Conservation (phyloP, 1,139 yeast species). For the Suhomyces kunorum region DNA sequence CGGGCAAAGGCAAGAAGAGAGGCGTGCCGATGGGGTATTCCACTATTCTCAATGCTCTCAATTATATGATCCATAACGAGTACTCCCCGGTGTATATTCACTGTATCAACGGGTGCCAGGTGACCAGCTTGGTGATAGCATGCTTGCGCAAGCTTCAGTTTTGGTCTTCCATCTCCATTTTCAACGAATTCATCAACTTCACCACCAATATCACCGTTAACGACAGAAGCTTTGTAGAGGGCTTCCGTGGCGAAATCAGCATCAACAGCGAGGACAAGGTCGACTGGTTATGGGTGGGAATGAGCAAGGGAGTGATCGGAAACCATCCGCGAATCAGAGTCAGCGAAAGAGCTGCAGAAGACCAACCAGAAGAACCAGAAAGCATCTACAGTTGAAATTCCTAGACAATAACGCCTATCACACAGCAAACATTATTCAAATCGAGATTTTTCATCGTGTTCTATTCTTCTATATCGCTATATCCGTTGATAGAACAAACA, state of each 20-base stretch:
- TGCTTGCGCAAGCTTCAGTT: slow-evolving; percentile 80
- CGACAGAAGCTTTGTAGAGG: slow-evolving; percentile 82
- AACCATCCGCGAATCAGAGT: slow-evolving; percentile 46
- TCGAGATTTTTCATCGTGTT: too few species aligned
- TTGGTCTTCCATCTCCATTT: slow-evolving; percentile 89
- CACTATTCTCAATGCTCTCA: slow-evolving; percentile 59
- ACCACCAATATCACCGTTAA: slow-evolving; percentile 79
- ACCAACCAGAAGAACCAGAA: not conserved
- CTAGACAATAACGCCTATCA: not conserved
- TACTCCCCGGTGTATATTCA: slow-evolving; percentile 78
- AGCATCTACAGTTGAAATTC: not conserved
- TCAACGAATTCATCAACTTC: slow-evolving; percentile 79
- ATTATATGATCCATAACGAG: slow-evolving; percentile 58
- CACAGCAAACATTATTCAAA: too few species aligned
- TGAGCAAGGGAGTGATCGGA: slow-evolving; percentile 57
- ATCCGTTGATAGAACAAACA: slow-evolving; percentile 65
- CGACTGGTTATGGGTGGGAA: slow-evolving; percentile 76
- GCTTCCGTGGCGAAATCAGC: slow-evolving; percentile 65
- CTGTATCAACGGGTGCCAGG: slow-evolving; percentile 88
- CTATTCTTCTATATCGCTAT: slow-evolving; percentile 13
- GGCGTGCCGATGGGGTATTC: slow-evolving; percentile 76
- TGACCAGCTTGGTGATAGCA: slow-evolving; percentile 80
- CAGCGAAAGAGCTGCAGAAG: slow-evolving; percentile 21
- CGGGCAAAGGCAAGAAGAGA: slow-evolving; percentile 75
- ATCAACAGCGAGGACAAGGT: slow-evolving; percentile 53